A percentile compares a stretch with the other conserved stretches of the same genome.
Evolutionary conservation across 148 eudicot genomes (phyloP).

Genomic region (Silene uniflora): DNA sequence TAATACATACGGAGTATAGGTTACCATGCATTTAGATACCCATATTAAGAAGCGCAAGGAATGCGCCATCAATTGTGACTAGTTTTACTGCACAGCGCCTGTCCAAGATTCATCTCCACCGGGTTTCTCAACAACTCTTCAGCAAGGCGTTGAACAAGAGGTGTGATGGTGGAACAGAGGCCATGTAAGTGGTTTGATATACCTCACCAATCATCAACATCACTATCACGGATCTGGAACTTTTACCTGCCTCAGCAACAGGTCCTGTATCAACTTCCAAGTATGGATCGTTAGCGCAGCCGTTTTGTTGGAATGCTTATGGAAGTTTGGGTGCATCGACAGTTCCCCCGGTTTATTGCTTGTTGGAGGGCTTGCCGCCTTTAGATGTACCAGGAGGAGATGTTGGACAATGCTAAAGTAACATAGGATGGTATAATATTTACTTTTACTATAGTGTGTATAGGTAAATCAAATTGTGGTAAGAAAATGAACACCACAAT

Average conservation of each 20-base stretch:
- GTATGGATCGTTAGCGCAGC: conserved; percentile 20
- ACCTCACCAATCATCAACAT: conserved; percentile 3
- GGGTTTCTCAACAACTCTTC: too few relatives aligned
- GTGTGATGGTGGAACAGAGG: too few relatives aligned
- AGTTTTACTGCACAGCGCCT: too few relatives aligned
- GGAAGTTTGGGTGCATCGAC: conserved; percentile 37
- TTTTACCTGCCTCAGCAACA: conserved; percentile 34
- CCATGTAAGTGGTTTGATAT: too few relatives aligned
- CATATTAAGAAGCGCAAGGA: too few relatives aligned
- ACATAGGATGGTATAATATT: not conserved
- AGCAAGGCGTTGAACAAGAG: too few relatives aligned
- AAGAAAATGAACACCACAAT: conserved; percentile 1
- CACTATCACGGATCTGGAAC: conserved; percentile 46
- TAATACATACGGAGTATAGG: too few relatives aligned
- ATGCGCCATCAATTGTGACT: too few relatives aligned
- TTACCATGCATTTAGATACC: too few relatives aligned
- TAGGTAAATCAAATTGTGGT: conserved; percentile 17
- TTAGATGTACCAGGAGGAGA: conserved; percentile 27
- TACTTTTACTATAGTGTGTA: conserved; percentile 6
- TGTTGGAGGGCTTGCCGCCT: conserved; percentile 67
- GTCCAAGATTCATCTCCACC: too few relatives aligned
- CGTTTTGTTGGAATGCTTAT: conserved; percentile 83
- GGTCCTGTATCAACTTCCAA: conserved; percentile 1
- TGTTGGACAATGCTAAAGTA: conserved; percentile 37
- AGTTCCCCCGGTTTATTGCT: conserved; percentile 55